Conservation (phyloP, 108 stramenopile species). For the Skeletonema tropicum region DNA sequence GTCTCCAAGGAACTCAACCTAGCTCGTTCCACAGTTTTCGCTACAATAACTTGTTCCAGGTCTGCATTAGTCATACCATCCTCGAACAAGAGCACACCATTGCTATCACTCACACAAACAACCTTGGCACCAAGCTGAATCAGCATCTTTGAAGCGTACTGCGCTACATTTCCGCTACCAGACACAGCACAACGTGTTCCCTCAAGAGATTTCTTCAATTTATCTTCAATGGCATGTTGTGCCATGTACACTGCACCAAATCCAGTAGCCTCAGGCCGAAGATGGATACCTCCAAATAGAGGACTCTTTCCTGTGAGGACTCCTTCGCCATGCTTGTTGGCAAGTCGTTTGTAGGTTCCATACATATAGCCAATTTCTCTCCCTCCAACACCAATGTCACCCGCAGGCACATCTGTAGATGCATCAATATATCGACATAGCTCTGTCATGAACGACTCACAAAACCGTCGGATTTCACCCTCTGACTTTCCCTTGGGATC, state of each 20-base stretch:
- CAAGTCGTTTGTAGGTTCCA: conserved; percentile 78
- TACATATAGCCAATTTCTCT: conserved; percentile 85
- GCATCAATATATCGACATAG: conserved; percentile 71
- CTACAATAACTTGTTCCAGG: conserved; percentile 50
- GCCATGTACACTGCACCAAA: conserved; percentile 79
- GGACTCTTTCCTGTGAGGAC: conserved; percentile 79
- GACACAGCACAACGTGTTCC: conserved; percentile 70
- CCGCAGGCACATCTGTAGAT: conserved; percentile 83
- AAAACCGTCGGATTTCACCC: conserved; percentile 78
- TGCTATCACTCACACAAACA: conserved; percentile 88
- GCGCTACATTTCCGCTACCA: conserved; percentile 79
- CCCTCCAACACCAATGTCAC: conserved; percentile 88
- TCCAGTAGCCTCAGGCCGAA: conserved; percentile 82
- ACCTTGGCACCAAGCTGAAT: conserved; percentile 76
- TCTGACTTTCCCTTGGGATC: conserved; percentile 84
- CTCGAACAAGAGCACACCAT: conserved; percentile 71
- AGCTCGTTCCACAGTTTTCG: conserved; percentile 60
- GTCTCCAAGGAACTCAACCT: conserved; percentile 55
- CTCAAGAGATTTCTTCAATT: conserved; percentile 40
- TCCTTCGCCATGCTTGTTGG: conserved; percentile 72
- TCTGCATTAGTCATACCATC: conserved; percentile 71
- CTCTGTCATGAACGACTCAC: conserved; percentile 82
- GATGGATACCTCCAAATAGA: conserved; percentile 66
- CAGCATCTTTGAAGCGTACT: conserved; percentile 65
- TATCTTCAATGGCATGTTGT: conserved; percentile 67